phyloP scores from a whole-genome alignment of 2,329 filamentous ascomycete genomes.

The Pseudopithomyces maydicus region DNA sequence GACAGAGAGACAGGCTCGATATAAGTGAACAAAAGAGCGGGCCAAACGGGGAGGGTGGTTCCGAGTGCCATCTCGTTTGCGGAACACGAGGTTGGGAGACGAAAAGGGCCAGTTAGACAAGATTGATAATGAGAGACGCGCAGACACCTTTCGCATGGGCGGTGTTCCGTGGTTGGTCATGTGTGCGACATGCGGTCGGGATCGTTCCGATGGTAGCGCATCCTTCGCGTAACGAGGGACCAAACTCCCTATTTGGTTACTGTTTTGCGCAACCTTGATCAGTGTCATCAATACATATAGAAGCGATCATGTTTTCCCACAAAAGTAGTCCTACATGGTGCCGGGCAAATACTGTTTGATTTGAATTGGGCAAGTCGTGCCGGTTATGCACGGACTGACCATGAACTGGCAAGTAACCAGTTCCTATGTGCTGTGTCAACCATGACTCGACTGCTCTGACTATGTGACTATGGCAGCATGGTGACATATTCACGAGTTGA shows the following conservation, averaged over 20 bases:
- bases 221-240: no score
- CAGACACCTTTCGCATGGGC: background rate
- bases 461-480: background rate
- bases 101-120: background rate
- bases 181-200: no score
- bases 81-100: background rate
- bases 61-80: slow-evolving; percentile 26
- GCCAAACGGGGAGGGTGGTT: slow-evolving; percentile 29
- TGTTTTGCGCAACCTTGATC: no score
- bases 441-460: background rate
- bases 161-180: no score
- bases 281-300: no score
- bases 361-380: background rate
- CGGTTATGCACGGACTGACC: background rate
- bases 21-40: slow-evolving; percentile 33
- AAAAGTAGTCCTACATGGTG: no score
- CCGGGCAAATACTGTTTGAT: background rate
- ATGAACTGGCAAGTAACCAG: background rate
- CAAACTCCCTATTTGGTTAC: no score
- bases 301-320: no score
- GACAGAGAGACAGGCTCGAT: slow-evolving; percentile 30
- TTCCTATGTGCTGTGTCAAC: background rate
- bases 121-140: background rate
- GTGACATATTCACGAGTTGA: background rate
- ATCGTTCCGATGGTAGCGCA: no score